Conservation (phyloP, 2,329 filamentous ascomycete genomes). For the Colletotrichum tabaci region DNA sequence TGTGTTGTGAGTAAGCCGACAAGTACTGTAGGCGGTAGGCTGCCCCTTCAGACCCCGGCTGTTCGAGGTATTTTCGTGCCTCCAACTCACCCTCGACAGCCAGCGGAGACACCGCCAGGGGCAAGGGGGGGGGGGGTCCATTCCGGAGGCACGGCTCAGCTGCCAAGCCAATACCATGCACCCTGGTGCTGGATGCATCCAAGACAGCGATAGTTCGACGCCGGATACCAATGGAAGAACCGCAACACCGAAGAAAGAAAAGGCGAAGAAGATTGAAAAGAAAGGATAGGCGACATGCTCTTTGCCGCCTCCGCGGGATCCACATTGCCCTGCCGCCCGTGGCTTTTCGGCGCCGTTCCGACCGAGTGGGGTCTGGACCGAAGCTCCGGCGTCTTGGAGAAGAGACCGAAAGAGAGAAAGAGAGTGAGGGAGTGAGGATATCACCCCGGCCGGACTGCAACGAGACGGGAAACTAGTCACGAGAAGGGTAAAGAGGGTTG, state of each 20-base stretch:
- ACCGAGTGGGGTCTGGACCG: background rate
- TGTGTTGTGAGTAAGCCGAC: background rate
- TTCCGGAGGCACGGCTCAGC: constrained; percentile 15
- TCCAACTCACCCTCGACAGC: constrained; percentile 1
- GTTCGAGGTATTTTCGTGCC: constrained; percentile 17
- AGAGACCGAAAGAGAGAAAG: background rate
- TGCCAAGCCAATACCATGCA: constrained; percentile 35
- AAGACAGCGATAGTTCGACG: constrained; percentile 1
- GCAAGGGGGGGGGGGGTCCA: background rate
- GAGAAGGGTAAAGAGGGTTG: background rate
- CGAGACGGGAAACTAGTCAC: background rate
- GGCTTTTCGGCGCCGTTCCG: background rate
- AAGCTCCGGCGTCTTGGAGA: background rate
- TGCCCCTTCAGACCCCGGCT: background rate
- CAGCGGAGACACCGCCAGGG: background rate
- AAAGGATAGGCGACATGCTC: background rate
- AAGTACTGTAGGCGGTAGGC: background rate
- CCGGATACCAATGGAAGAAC: background rate
- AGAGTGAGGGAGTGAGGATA: too few species aligned
- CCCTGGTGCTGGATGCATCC: background rate
- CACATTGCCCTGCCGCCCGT: background rate
- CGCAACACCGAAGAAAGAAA: background rate
- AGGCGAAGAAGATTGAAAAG: background rate
- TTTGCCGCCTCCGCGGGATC: background rate
- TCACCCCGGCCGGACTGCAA: background rate